phyloP scores from a whole-genome alignment of 225 moss, liverwort and hornwort species.

The Pleurozium schreberi region DNA sequence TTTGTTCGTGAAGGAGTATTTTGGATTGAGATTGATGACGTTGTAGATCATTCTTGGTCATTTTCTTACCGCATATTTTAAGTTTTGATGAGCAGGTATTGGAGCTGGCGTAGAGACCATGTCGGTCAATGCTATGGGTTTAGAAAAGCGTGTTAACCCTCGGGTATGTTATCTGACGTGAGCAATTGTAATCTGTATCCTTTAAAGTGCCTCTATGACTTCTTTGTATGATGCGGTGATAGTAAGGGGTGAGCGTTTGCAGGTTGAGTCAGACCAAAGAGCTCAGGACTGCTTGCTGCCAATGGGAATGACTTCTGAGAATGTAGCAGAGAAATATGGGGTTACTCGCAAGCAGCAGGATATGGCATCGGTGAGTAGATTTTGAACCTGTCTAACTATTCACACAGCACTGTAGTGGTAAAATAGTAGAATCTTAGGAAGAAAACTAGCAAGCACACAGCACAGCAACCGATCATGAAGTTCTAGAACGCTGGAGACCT shows the following conservation, averaged over 20 bases:
- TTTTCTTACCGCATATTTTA: not conserved
- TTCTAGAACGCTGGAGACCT: not conserved
- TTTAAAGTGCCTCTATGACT: not conserved
- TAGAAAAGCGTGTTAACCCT: conserved; percentile 41
- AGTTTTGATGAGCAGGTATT: conserved; percentile 28
- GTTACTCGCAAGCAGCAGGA: conserved; percentile 58
- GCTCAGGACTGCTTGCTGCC: conserved; percentile 79
- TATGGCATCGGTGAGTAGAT: conserved; percentile 27
- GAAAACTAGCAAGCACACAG: not conserved
- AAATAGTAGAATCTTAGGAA: not conserved
- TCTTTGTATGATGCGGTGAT: not conserved
- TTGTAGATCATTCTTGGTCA: not conserved
- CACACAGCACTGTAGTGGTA: not conserved
- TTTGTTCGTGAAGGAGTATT: not conserved
- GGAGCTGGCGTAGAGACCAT: conserved; percentile 81
- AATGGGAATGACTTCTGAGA: conserved; percentile 91
- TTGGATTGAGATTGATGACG: not conserved
- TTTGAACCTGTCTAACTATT: not conserved
- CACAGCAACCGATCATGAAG: not conserved
- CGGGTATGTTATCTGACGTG: conserved; percentile 1
- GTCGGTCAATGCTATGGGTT: conserved; percentile 31
- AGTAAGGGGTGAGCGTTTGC: not conserved
- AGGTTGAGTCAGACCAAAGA: conserved; percentile 28
- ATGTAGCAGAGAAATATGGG: conserved; percentile 58
- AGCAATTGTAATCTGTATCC: not conserved